These are phyloP conservation scores for Cornus suecica DNA, from an alignment of 148 eudicot species.

Conservation along the genomic window DNA sequence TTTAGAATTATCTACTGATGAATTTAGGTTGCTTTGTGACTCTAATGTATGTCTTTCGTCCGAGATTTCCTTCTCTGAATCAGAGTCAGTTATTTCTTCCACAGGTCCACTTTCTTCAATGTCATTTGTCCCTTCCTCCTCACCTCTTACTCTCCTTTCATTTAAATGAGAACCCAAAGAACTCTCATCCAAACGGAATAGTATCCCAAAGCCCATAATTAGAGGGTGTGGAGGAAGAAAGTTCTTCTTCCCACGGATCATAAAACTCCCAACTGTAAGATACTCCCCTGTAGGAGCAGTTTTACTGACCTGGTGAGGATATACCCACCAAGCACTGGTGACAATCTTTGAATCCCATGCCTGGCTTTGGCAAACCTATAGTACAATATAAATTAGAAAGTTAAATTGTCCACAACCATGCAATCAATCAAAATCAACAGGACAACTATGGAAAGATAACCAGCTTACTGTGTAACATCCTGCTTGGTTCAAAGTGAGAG, in stretches of 20 bases:
- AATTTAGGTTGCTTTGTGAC: constrained; percentile 16
- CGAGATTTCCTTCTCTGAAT: constrained; percentile 55
- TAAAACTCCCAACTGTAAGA: constrained; percentile 97
- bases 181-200: constrained; percentile 93
- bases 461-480: constrained; percentile 88
- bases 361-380: constrained; percentile 95
- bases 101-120: constrained; percentile 39
- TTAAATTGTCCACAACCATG: background rate
- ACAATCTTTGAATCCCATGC: constrained; percentile 99
- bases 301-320: constrained; percentile 96
- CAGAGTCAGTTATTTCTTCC: constrained; percentile 57
- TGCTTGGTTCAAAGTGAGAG: constrained; percentile 93
- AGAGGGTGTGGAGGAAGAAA: constrained; percentile 98
- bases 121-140: constrained; percentile 68
- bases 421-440: background rate
- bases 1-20: constrained; percentile 23
- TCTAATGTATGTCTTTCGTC: constrained; percentile 28
- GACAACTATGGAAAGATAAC: background rate
- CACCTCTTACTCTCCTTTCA: constrained; percentile 97
- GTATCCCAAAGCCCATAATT: constrained; percentile 87
- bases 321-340: constrained; percentile 99
- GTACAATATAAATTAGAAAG: constrained; percentile 1
- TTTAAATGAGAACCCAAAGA: constrained; percentile 94
- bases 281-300: constrained; percentile 99
- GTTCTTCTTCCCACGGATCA: constrained; percentile 98